Base-by-base conservation (phyloP, 495 filamentous ascomycete species). In the Lineolata rhizophorae region DNA sequence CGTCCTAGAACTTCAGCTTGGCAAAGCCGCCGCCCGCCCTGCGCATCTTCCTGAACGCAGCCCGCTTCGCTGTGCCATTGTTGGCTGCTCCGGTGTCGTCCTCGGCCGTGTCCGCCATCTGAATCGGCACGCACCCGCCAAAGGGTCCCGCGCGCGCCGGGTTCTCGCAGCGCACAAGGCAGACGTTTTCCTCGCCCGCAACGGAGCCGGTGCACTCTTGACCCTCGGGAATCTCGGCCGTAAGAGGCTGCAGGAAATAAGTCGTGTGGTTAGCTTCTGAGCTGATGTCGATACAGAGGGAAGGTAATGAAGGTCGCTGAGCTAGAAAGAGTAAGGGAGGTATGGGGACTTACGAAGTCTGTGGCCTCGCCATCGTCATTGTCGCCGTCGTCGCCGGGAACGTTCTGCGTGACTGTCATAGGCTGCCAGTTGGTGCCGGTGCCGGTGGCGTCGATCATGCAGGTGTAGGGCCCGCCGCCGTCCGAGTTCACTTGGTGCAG, bases 401-500 rank as follows among this genome's bases (percentile, higher is more conserved):
- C 38, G 32, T 50, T 43, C 14, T 21, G 15, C 6, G 43, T 45
- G 15, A 46, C 45, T 12, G 25, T 24, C 9, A 48, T 42, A 2
- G 46, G 18, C 15, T 22, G 29, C 39, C 44, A 64, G n/a, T 49
- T 35, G 16, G 42, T 45, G 0, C 52, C 62, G 6, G 59, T 61
- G 26, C 46, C 46, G 9, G 43, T 44, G 8, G 46, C 49, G 40
- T 61, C 61, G 39, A 67, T 60, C 52, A 54, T 58, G 47, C 63
- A 67, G 1, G 48, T 42, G 39, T 61, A 67, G 2, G 62, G 63
- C 0, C 63, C 63, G 12, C 62, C 62, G 18, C 62, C 63, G 38
- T 67, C 62, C 14, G 56, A 60, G 35, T 66, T 67, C 34, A 66
- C 60, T 35, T 66, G 62, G 37, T 65, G 45, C 21, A 67, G 51